These are phyloP conservation scores for Penicillium silybi DNA, from an alignment of 495 filamentous ascomycete species.

Conservation along the genomic window DNA sequence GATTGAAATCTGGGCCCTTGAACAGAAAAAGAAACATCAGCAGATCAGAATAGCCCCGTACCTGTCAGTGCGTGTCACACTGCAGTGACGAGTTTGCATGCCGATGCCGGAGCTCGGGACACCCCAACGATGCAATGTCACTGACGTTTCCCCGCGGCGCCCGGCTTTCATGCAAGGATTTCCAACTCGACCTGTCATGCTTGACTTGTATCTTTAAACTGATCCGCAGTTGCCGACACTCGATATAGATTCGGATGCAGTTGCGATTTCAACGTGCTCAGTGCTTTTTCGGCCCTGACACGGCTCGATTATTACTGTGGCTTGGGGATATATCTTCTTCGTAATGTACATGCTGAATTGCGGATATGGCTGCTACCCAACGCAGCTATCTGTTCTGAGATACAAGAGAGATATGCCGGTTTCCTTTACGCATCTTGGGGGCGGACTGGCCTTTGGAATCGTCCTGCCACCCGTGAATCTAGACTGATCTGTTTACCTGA, in stretches of 20 bases:
- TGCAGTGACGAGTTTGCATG: slow-evolving; percentile 18
- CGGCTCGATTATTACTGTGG: not conserved
- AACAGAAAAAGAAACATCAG: slow-evolving; percentile 9
- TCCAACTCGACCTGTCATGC: slow-evolving; percentile 4
- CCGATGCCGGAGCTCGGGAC: slow-evolving; percentile 10
- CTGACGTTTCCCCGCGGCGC: slow-evolving; percentile 10
- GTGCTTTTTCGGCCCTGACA: not conserved
- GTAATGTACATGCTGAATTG: not conserved
- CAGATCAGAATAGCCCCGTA: slow-evolving; percentile 18
- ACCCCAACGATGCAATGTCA: not conserved
- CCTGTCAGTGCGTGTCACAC: slow-evolving; percentile 25
- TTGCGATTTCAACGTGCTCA: not conserved
- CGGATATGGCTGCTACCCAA: not conserved
- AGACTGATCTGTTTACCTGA: not conserved
- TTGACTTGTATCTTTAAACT: slow-evolving; percentile 4
- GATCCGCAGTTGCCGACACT: slow-evolving; percentile 14
- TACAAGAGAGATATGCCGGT: not conserved
- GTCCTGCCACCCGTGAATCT: not conserved
- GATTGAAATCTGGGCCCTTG: slow-evolving; percentile 15
- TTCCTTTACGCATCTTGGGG: not conserved
- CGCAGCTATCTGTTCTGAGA: not conserved
- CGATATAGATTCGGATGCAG: not conserved
- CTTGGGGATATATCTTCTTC: not conserved
- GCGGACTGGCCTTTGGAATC: not conserved
- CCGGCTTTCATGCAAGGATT: slow-evolving; percentile 4